These are phyloP conservation scores for Coniella vitis DNA, from an alignment of 2,329 filamentous ascomycete species.

Conservation along the genomic window DNA sequence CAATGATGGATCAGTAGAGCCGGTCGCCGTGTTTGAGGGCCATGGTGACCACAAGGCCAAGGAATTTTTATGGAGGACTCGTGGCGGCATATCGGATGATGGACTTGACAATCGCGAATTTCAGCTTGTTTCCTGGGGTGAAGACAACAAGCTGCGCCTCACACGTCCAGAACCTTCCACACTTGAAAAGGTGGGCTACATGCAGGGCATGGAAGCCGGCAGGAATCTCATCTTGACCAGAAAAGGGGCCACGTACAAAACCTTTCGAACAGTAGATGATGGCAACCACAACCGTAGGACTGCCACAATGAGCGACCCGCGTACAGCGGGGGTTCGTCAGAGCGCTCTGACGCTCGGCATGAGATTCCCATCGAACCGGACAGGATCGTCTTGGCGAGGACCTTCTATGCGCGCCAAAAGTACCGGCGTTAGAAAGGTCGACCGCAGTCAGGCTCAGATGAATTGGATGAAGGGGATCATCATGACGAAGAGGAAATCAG, in stretches of 20 bases:
- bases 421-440: conserved; percentile 31
- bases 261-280: conserved; percentile 68
- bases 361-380: conserved; percentile 31
- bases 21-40: conserved; percentile 52
- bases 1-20: conserved; percentile 37
- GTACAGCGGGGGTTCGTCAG: conserved; percentile 37
- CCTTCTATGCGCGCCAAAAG: conserved; percentile 54
- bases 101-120: conserved; percentile 81
- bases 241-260: conserved; percentile 78
- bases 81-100: conserved; percentile 60
- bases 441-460: conserved; percentile 51
- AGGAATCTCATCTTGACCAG: conserved; percentile 67
- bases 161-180: conserved; percentile 63
- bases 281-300: conserved; percentile 49
- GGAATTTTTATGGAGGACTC: conserved; percentile 83
- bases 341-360: conserved; percentile 29
- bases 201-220: conserved; percentile 58
- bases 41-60: conserved; percentile 68
- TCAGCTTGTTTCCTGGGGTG: conserved; percentile 87
- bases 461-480: conserved; percentile 65
- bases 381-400: conserved; percentile 43
- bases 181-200: conserved; percentile 63
- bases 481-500: conserved; percentile 49
- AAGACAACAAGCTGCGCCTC: conserved; percentile 74
- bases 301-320: conserved; percentile 56